A percentile compares a stretch with the other conserved stretches of the same genome.
Conservation (phyloP, 805 yeast genomes). For the Kluyveromyces starmeri region DNA sequence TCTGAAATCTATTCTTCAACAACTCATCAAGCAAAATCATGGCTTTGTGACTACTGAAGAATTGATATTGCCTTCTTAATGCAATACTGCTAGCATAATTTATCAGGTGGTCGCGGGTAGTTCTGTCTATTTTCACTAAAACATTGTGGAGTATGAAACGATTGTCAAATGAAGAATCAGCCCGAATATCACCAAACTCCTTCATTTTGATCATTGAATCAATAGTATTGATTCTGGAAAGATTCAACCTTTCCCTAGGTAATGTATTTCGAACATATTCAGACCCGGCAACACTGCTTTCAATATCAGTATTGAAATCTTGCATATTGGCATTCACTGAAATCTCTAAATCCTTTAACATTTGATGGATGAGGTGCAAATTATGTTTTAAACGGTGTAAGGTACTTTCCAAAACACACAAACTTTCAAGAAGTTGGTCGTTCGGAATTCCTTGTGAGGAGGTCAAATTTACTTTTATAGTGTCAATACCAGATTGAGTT, state of each 20-base stretch:
- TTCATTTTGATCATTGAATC: slow-evolving; percentile 28
- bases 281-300: slow-evolving; percentile 8
- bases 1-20: slow-evolving; percentile 20
- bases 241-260: slow-evolving; percentile 1
- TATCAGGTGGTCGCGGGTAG: slow-evolving; percentile 39
- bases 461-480: slow-evolving; percentile 8
- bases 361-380: slow-evolving; percentile 24
- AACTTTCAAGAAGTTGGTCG: slow-evolving; percentile 1
- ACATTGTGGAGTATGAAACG: slow-evolving; percentile 49
- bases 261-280: slow-evolving; percentile 2
- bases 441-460: background rate
- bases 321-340: slow-evolving; percentile 16
- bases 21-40: slow-evolving; percentile 39
- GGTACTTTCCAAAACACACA: slow-evolving; percentile 14
- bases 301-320: slow-evolving; percentile 13
- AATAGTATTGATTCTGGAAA: slow-evolving; percentile 11
- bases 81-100: slow-evolving; percentile 38
- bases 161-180: slow-evolving; percentile 39
- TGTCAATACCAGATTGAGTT: slow-evolving; percentile 23
- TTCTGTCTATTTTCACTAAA: slow-evolving; percentile 46
- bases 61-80: slow-evolving; percentile 35
- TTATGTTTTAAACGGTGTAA: slow-evolving; percentile 28
- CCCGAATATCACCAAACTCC: slow-evolving; percentile 18
- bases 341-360: slow-evolving; percentile 25
- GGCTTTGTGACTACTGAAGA: slow-evolving; percentile 42